Conservation (phyloP, 768 basidiomycete genomes). For the Suillus bovinus region DNA sequence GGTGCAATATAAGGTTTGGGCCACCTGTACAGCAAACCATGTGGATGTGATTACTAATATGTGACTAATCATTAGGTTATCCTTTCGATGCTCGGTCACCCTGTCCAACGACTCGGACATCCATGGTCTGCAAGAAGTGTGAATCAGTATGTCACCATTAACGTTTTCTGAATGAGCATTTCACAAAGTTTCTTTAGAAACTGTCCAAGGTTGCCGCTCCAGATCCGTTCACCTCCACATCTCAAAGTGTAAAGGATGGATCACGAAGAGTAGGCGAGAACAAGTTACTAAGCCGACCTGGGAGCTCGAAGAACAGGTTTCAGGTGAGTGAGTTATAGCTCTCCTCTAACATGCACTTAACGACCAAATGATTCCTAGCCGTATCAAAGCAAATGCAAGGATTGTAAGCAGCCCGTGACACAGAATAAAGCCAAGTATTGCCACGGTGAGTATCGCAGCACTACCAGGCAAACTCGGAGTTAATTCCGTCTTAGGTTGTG, state of each 20-base stretch:
- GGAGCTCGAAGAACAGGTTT: constrained; percentile 74
- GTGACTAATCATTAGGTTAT: not conserved
- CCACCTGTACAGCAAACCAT: too few species aligned
- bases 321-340: constrained; percentile 47
- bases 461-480: constrained; percentile 8
- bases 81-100: constrained; percentile 4
- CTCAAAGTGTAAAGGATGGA: constrained; percentile 75
- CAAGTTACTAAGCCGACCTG: constrained; percentile 72
- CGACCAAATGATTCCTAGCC: constrained; percentile 47
- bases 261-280: constrained; percentile 83
- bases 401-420: constrained; percentile 80
- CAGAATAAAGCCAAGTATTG: constrained; percentile 91
- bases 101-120: constrained; percentile 6
- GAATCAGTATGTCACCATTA: constrained; percentile 53
- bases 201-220: constrained; percentile 88
- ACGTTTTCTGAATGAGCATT: constrained; percentile 10
- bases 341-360: constrained; percentile 15
- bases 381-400: constrained; percentile 85
- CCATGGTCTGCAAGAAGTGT: constrained; percentile 89
- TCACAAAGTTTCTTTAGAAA: constrained; percentile 54
- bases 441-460: constrained; percentile 58
- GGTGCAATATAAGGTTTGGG: too few species aligned
- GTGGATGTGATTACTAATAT: not conserved
- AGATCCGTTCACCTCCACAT: constrained; percentile 79
- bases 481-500: constrained; percentile 59